A percentile compares a stretch with the other conserved stretches of the same genome.
Evolutionary conservation across 768 basidiomycete genomes (phyloP).

Genomic region (Boletus reticuloceps): DNA sequence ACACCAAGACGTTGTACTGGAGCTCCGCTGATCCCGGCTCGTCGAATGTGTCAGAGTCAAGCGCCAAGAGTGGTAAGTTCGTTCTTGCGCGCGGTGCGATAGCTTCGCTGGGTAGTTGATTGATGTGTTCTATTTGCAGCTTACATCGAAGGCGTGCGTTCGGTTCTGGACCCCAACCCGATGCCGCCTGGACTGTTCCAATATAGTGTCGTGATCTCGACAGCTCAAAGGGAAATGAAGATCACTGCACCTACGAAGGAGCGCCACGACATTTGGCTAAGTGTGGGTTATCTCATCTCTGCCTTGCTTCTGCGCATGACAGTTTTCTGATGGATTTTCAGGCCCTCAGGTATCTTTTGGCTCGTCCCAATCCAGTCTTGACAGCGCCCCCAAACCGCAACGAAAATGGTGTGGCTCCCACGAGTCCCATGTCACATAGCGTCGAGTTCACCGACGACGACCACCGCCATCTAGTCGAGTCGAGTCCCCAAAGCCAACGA

Average conservation of each 20-base stretch:
- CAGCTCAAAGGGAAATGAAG: conserved; percentile 95
- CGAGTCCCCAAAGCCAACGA: conserved; percentile 74
- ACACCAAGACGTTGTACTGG: conserved; percentile 98
- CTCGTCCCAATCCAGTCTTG: conserved; percentile 53
- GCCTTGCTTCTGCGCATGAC: conserved; percentile 1
- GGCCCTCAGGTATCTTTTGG: conserved; percentile 90
- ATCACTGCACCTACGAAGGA: conserved; percentile 96
- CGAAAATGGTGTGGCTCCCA: conserved; percentile 36
- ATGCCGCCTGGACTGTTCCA: conserved; percentile 91
- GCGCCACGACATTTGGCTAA: conserved; percentile 95
- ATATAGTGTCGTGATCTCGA: conserved; percentile 90
- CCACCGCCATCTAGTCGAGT: conserved; percentile 42
- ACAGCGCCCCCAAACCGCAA: conserved; percentile 25
- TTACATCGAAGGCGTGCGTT: conserved; percentile 88
- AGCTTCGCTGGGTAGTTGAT: conserved; percentile 7
- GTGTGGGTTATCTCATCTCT: conserved; percentile 48
- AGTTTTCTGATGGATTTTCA: conserved; percentile 31
- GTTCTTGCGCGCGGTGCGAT: conserved; percentile 2
- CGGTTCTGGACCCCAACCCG: conserved; percentile 94
- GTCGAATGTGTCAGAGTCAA: conserved; percentile 83
- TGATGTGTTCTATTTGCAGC: conserved; percentile 44
- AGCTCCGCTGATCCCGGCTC: conserved; percentile 92
- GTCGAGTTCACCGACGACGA: conserved; percentile 51
- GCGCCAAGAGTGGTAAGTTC: conserved; percentile 91
- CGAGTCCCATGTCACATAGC: conserved; percentile 48